These are phyloP conservation scores for Sphaceloma murrayae DNA, from an alignment of 2,329 filamentous ascomycete genomes.

Conservation along the genomic window DNA sequence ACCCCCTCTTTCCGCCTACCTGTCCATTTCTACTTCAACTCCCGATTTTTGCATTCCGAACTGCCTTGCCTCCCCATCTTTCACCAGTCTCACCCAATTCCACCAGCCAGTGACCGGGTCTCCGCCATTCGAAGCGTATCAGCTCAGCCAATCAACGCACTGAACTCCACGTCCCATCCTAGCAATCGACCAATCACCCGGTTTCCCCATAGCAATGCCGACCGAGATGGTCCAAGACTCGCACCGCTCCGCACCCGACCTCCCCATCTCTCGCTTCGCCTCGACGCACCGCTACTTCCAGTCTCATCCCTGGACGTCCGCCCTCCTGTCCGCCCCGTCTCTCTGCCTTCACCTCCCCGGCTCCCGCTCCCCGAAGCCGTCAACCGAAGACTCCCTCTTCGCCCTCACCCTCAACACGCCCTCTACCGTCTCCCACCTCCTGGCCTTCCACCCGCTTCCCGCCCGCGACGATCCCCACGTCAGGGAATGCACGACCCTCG, in stretches of 20 bases:
- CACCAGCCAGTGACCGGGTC: background rate
- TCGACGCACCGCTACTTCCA: conserved; percentile 22
- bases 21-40: conserved; percentile 7
- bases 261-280: background rate
- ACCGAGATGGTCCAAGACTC: conserved; percentile 1
- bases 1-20: background rate
- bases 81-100: background rate
- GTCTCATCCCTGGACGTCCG: conserved; percentile 27
- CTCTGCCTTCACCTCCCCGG: conserved; percentile 33
- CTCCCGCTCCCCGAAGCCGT: conserved; percentile 31
- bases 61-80: conserved; percentile 8
- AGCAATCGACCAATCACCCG: conserved; percentile 5
- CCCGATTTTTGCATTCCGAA: conserved; percentile 13
- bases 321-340: conserved; percentile 26
- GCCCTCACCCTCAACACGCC: conserved; percentile 44
- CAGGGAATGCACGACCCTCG: conserved; percentile 31
- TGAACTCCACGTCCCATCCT: background rate
- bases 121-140: background rate
- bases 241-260: background rate
- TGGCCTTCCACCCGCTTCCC: conserved; percentile 36
- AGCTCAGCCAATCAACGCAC: background rate
- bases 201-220: background rate
- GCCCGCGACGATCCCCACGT: conserved; percentile 25
- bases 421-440: conserved; percentile 40
- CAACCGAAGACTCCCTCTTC: conserved; percentile 44